Percentiles rank a stretch among this genome's conserved stretches.
These are phyloP conservation scores for Fusarium annulatum DNA, from an alignment of 2,329 filamentous ascomycete genomes.

Conservation along the genomic window DNA sequence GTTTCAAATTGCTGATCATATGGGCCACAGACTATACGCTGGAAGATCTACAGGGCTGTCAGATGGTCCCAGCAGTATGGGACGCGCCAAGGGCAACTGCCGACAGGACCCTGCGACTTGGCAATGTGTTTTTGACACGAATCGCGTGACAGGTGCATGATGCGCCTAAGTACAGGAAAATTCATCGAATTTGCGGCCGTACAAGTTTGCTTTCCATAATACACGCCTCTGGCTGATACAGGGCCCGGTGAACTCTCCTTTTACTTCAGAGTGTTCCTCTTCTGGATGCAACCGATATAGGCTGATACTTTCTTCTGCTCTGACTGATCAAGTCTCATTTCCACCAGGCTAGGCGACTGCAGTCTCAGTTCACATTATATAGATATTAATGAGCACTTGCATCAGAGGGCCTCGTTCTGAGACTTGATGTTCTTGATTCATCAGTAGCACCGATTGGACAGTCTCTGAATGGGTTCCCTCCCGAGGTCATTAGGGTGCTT, in stretches of 20 bases:
- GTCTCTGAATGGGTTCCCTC: not conserved
- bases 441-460: not conserved
- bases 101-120: constrained; percentile 1
- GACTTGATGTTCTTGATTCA: not conserved
- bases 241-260: accelerated
- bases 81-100: not conserved
- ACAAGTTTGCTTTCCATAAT: not conserved
- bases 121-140: not conserved
- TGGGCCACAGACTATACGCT: not conserved
- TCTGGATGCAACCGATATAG: too few relatives aligned
- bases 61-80: not conserved
- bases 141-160: not conserved
- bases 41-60: not conserved
- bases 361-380: too few relatives aligned
- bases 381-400: not conserved
- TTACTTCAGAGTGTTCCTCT: not conserved
- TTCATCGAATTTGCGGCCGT: not conserved
- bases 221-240: not conserved
- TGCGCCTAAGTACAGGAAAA: not conserved
- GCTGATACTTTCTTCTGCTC: not conserved
- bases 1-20: not conserved
- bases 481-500: not conserved
- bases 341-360: not conserved
- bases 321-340: too few relatives aligned
- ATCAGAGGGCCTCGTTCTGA: not conserved